phyloP scores from a whole-genome alignment of 176 grass and related monocot species.

The Cymbopogon citratus region DNA sequence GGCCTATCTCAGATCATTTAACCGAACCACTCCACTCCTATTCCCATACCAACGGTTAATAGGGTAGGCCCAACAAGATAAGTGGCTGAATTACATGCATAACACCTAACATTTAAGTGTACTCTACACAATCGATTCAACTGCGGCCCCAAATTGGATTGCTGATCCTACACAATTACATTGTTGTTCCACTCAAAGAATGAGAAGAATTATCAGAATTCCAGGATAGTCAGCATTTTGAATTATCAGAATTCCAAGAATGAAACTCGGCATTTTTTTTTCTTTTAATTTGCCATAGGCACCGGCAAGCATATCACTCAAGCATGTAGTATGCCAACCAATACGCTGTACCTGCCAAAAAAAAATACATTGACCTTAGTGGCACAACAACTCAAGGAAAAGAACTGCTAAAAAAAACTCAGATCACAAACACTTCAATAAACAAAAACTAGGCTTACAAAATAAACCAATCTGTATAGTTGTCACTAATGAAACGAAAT shows the following conservation, averaged over 20 bases:
- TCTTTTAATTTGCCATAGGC: slow-evolving; percentile 11
- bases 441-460: neutral
- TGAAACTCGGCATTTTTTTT: neutral
- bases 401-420: neutral
- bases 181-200: slow-evolving; percentile 34
- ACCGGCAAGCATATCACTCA: slow-evolving; percentile 10
- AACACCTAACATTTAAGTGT: neutral
- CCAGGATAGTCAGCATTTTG: too few species aligned
- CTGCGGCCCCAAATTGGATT: slow-evolving; percentile 22
- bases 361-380: neutral
- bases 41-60: neutral
- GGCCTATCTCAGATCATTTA: neutral
- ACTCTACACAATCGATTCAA: slow-evolving; percentile 11
- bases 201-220: slow-evolving; percentile 36
- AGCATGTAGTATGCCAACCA: slow-evolving; percentile 1
- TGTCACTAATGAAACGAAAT: neutral
- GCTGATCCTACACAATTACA: slow-evolving; percentile 43
- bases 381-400: neutral
- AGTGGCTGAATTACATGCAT: neutral
- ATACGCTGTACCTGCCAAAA: slow-evolving; percentile 4
- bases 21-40: neutral
- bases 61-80: neutral
- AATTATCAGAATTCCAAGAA: slow-evolving; percentile 38
- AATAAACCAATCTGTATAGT: neutral
- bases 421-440: neutral